phyloP scores from a whole-genome alignment of 2,329 filamentous ascomycete species.

The Fusarium sp. region DNA sequence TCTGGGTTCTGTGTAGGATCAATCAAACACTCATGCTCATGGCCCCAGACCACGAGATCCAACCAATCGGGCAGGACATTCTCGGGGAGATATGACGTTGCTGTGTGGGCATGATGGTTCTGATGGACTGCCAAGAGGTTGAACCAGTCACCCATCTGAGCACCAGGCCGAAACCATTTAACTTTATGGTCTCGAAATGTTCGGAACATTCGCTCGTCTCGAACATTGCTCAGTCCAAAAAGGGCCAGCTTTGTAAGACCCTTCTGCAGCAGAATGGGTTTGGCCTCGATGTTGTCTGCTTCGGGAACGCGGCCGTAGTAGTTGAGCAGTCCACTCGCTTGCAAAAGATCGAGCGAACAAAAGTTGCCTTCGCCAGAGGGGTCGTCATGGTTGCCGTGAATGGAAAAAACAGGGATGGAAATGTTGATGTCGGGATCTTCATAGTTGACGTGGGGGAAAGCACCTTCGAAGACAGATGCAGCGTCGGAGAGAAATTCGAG shows the following conservation, averaged over 20 bases:
- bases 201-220: slow-evolving; percentile 93
- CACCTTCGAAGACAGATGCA: slow-evolving; percentile 88
- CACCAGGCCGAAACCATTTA: slow-evolving; percentile 88
- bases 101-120: slow-evolving; percentile 92
- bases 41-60: slow-evolving; percentile 94
- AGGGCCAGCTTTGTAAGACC: slow-evolving; percentile 91
- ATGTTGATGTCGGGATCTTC: slow-evolving; percentile 98
- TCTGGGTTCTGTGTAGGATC: slow-evolving; percentile 86
- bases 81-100: slow-evolving; percentile 94
- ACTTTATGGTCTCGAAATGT: slow-evolving; percentile 95
- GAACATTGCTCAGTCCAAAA: slow-evolving; percentile 95
- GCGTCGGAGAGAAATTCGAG: slow-evolving; percentile 95
- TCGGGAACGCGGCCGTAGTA: slow-evolving; percentile 95
- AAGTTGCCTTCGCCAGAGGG: slow-evolving; percentile 95
- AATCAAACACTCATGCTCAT: slow-evolving; percentile 96
- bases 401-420: slow-evolving; percentile 96
- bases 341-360: slow-evolving; percentile 90
- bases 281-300: slow-evolving; percentile 94
- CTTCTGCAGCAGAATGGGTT: slow-evolving; percentile 93
- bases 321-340: slow-evolving; percentile 92
- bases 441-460: slow-evolving; percentile 96
- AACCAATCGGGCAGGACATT: slow-evolving; percentile 92
- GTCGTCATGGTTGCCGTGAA: slow-evolving; percentile 98
- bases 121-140: slow-evolving; percentile 96
- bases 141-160: slow-evolving; percentile 91